phyloP scores from a whole-genome alignment of 495 filamentous ascomycete genomes.

The Xylaria acuta region DNA sequence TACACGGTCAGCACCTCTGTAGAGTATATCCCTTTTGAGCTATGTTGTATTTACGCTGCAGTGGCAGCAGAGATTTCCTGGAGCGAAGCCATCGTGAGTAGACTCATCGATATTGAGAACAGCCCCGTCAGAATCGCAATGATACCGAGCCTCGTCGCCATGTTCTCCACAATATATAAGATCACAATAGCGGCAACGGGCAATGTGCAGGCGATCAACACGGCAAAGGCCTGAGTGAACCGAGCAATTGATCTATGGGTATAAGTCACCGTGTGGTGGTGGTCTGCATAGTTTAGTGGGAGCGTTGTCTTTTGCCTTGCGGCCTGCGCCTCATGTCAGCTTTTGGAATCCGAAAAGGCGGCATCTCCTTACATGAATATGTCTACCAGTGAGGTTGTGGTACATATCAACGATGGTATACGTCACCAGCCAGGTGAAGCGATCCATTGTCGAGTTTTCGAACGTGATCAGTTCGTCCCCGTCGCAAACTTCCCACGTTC shows the following conservation, averaged over 20 bases:
- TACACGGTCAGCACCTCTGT: background rate
- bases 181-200: slow-evolving; percentile 14
- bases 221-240: slow-evolving; percentile 6
- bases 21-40: no score
- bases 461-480: slow-evolving; percentile 6
- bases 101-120: slow-evolving; percentile 16
- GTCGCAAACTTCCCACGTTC: slow-evolving; percentile 1
- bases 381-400: slow-evolving; percentile 11
- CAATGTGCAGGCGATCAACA: slow-evolving; percentile 9
- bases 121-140: slow-evolving; percentile 5
- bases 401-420: slow-evolving; percentile 19
- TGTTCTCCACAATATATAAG: slow-evolving; percentile 1
- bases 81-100: slow-evolving; percentile 11
- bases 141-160: slow-evolving; percentile 5
- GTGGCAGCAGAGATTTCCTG: slow-evolving; percentile 15
- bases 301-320: background rate
- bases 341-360: no score
- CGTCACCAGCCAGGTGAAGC: slow-evolving; percentile 14
- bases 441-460: slow-evolving; percentile 17
- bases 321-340: no score
- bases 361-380: slow-evolving; percentile 12
- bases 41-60: slow-evolving; percentile 6
- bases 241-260: slow-evolving; percentile 11
- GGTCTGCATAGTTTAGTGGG: background rate
- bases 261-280: slow-evolving; percentile 19